Conservation (phyloP, 352 stramenopile genomes). For the Phytophthora constricta region DNA sequence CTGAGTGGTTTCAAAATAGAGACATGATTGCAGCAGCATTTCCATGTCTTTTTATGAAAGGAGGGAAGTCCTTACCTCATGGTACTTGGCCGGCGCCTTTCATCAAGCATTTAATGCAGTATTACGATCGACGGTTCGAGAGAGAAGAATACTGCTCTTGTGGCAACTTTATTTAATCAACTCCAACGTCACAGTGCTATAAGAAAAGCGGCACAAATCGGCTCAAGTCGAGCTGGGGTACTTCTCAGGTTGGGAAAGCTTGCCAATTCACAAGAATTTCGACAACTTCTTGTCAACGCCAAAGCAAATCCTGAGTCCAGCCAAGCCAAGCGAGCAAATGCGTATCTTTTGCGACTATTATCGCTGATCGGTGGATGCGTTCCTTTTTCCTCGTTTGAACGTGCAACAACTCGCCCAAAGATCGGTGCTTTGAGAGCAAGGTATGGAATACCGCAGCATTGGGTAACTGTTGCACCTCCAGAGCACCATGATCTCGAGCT, state of each 20-base stretch:
- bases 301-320: background rate
- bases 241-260: background rate
- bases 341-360: background rate
- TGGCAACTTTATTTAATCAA: conserved; percentile 16
- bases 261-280: conserved; percentile 3
- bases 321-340: conserved; percentile 3
- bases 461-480: conserved; percentile 1
- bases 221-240: background rate
- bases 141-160: background rate
- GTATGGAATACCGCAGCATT: conserved; percentile 8
- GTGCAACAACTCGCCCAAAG: background rate
- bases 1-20: conserved; percentile 1
- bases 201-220: background rate
- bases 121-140: conserved; percentile 14
- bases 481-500: conserved; percentile 17
- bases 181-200: conserved; percentile 3
- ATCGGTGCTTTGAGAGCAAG: background rate
- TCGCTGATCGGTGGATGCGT: conserved; percentile 9
- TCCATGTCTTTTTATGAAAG: conserved; percentile 10
- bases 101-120: conserved; percentile 3
- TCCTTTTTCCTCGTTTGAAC: conserved; percentile 3
- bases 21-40: conserved; percentile 5
- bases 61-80: background rate
- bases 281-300: background rate
- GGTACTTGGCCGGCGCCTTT: background rate